These are phyloP conservation scores for Linanthus parryae DNA, from an alignment of 148 eudicot species.

Conservation along the genomic window DNA sequence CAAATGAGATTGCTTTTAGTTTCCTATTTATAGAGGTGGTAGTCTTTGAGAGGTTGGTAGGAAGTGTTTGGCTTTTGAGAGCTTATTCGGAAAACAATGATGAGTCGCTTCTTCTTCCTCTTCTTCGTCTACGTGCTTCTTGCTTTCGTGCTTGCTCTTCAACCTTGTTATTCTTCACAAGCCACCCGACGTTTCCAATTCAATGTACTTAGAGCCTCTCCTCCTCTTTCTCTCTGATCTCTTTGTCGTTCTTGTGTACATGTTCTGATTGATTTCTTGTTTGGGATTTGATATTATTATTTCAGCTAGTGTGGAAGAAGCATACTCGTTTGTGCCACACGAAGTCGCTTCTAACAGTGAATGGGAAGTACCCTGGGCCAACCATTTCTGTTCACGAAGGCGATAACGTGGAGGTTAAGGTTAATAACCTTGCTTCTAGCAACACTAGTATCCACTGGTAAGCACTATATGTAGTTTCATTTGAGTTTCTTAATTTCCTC, in stretches of 20 bases:
- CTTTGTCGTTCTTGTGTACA: background rate
- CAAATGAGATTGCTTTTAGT: too few species aligned
- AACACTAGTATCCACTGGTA: constrained; percentile 48
- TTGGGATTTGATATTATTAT: background rate
- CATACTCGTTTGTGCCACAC: constrained; percentile 33
- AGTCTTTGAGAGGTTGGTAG: too few species aligned
- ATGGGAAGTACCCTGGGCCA: constrained; percentile 45
- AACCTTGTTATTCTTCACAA: constrained; percentile 10
- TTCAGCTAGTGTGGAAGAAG: constrained; percentile 36
- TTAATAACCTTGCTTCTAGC: constrained; percentile 21
- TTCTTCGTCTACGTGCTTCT: too few species aligned
- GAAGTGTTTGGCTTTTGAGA: too few species aligned
- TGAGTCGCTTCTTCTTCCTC: too few species aligned
- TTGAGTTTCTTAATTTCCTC: background rate
- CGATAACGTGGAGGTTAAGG: constrained; percentile 29
- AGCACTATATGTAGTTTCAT: background rate
- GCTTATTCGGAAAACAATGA: too few species aligned
- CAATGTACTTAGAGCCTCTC: constrained; percentile 2
- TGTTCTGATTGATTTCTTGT: too few species aligned
- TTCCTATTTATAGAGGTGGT: too few species aligned
- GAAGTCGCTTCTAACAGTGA: constrained; percentile 28
- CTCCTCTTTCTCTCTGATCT: background rate
- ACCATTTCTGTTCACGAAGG: constrained; percentile 38
- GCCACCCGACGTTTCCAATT: constrained; percentile 10
- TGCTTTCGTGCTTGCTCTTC: constrained; percentile 3